Percentiles rank a stretch among this genome's conserved stretches.
phyloP scores from a whole-genome alignment of 192 early-diverging fungal species.

The Thoreauomyces humboldtii region DNA sequence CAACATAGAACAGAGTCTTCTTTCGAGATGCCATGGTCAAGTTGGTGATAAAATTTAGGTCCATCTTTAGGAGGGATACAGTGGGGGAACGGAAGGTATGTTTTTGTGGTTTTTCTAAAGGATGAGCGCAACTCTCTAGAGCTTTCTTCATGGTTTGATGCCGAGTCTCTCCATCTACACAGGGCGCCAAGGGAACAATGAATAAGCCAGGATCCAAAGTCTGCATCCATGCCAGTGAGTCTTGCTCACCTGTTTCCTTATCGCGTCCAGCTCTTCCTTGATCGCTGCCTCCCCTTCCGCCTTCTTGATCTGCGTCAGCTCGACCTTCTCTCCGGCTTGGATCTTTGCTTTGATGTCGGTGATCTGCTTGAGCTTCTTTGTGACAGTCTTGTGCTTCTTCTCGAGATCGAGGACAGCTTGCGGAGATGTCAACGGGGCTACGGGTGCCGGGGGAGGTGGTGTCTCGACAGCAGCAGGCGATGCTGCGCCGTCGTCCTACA shows the following conservation, averaged over 20 bases:
- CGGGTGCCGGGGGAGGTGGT: conserved; percentile 27
- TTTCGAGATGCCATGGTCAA: no score
- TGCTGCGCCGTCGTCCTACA: not conserved
- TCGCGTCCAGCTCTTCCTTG: conserved; percentile 50
- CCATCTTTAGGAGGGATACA: no score
- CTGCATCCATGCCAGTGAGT: no score
- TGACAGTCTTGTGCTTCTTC: conserved; percentile 82
- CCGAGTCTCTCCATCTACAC: not conserved
- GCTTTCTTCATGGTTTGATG: not conserved
- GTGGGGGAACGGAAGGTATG: no score
- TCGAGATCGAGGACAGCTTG: conserved; percentile 49
- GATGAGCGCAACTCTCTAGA: no score
- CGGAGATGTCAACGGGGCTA: not conserved
- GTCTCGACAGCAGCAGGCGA: not conserved
- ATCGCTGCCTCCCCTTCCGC: conserved; percentile 58
- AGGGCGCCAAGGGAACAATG: no score
- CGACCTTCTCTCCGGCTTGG: conserved; percentile 73
- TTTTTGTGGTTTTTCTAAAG: no score
- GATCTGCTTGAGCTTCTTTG: conserved; percentile 94
- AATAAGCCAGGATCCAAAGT: not conserved
- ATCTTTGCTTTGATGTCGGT: conserved; percentile 76
- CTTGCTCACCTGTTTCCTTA: conserved; percentile 10
- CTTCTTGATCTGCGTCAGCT: conserved; percentile 80
- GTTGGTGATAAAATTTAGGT: no score
- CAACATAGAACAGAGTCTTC: no score